Conservation (phyloP, 2,329 filamentous ascomycete species). For the Diaporthe vexans region DNA sequence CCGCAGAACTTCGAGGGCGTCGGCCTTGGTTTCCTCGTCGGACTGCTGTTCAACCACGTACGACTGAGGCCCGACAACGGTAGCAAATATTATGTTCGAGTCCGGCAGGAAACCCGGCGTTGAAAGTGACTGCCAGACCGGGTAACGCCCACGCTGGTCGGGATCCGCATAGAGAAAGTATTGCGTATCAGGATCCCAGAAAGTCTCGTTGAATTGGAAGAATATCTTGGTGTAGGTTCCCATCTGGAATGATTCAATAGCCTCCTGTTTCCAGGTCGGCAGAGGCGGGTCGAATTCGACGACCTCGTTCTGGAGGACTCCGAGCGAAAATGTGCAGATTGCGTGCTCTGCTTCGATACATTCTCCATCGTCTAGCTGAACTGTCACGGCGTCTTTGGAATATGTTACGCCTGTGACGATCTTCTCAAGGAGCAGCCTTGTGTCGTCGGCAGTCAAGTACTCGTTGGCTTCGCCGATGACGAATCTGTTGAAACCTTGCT, state of each 20-base stretch:
- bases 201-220: neutral
- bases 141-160: neutral
- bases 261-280: neutral
- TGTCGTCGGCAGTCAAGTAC: neutral
- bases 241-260: neutral
- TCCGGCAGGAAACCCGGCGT: neutral
- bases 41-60: neutral
- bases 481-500: neutral
- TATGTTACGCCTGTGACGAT: neutral
- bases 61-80: neutral
- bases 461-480: neutral
- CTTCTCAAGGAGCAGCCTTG: neutral
- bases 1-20: neutral
- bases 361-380: neutral
- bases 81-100: neutral
- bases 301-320: neutral
- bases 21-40: constrained; percentile 5
- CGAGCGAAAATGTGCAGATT: neutral
- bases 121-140: constrained; percentile 10
- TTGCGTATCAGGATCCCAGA: constrained; percentile 1
- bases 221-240: neutral
- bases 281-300: neutral
- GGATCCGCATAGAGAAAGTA: neutral
- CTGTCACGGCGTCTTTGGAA: neutral
- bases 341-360: neutral